Percentiles rank a stretch among this genome's conserved stretches.
phyloP scores from a whole-genome alignment of 2,329 filamentous ascomycete species.

The Apiospora pterosperma region DNA sequence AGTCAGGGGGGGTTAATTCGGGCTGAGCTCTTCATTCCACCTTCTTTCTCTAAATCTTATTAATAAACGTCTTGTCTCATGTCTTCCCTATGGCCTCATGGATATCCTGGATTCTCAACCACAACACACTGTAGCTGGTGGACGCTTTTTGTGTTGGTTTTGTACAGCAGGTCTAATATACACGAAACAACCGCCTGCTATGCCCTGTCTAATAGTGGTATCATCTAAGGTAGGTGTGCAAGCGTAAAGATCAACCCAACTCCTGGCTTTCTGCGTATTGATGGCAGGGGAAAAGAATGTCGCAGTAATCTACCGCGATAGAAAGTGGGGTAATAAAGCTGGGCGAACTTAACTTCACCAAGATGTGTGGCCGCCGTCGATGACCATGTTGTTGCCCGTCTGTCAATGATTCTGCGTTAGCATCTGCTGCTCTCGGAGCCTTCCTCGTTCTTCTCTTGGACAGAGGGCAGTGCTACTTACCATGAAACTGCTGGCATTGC shows the following conservation, averaged over 20 bases:
- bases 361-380: conserved; percentile 18
- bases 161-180: not conserved
- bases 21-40: not conserved
- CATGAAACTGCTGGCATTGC: conserved; percentile 62
- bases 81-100: no score
- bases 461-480: not conserved
- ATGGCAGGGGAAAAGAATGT: not conserved
- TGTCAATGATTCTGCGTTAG: not conserved
- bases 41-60: not conserved
- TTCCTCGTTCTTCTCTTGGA: not conserved
- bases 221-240: not conserved
- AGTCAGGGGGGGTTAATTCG: no score
- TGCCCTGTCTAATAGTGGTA: not conserved
- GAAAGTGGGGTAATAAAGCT: not conserved
- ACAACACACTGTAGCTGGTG: not conserved
- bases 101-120: not conserved
- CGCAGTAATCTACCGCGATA: no score
- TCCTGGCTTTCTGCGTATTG: not conserved
- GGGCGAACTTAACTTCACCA: conserved; percentile 1
- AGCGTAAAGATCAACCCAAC: not conserved
- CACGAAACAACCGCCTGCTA: not conserved
- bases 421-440: not conserved
- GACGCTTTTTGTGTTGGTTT: not conserved
- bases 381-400: conserved; percentile 17
- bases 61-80: not conserved